A percentile compares a stretch with the other conserved stretches of the same genome.
Evolutionary conservation across 305 asterid genomes (phyloP).

Genomic region (Fraxinus sp.): DNA sequence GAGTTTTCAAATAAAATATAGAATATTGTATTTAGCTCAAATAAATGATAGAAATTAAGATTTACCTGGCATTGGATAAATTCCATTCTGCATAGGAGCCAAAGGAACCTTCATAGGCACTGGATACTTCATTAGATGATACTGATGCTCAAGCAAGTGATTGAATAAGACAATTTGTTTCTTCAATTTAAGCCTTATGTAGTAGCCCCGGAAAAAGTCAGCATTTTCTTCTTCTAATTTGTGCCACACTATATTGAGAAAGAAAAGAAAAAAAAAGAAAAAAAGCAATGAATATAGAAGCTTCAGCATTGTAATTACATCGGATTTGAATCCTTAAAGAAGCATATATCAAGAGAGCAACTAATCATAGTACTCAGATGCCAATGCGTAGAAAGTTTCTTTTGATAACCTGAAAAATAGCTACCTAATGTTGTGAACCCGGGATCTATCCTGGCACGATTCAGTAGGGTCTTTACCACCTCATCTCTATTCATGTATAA

Average conservation of each 20-base stretch:
- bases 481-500: constrained; percentile 89
- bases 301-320: not conserved
- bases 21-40: not conserved
- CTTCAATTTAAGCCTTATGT: constrained; percentile 70
- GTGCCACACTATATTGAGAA: constrained; percentile 72
- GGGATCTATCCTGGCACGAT: constrained; percentile 97
- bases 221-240: constrained; percentile 67
- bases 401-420: constrained; percentile 15
- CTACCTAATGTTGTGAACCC: constrained; percentile 92
- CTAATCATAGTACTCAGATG: not conserved
- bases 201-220: constrained; percentile 56
- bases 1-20: not conserved
- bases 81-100: constrained; percentile 70
- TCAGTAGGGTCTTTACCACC: constrained; percentile 85
- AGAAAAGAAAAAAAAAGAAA: not conserved
- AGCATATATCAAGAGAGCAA: not conserved
- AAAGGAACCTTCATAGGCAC: constrained; percentile 63
- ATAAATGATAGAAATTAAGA: not conserved
- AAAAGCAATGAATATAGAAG: not conserved
- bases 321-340: not conserved
- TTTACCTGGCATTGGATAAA: constrained; percentile 82
- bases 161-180: constrained; percentile 86
- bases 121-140: constrained; percentile 75
- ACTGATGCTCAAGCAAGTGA: constrained; percentile 87
- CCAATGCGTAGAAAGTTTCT: not conserved